Conservation (phyloP, 2,329 filamentous ascomycete genomes). For the Nakataea oryzae region DNA sequence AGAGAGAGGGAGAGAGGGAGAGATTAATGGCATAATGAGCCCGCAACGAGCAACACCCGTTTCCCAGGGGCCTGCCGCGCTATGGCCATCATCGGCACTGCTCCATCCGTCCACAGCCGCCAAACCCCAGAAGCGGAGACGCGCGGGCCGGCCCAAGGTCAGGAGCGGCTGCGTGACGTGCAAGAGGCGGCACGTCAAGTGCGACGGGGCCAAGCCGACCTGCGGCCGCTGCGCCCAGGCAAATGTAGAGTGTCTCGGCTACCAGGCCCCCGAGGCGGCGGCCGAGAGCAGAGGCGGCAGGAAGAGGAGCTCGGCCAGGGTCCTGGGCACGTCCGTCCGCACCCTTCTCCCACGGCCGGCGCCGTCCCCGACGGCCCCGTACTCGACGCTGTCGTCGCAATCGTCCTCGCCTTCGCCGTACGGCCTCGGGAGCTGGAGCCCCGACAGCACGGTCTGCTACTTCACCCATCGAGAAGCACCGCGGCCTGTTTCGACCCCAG, state of each 20-base stretch:
- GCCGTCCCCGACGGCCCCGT: background rate
- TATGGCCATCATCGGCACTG: background rate
- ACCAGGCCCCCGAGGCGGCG: conserved; percentile 4
- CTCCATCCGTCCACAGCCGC: background rate
- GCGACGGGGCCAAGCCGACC: conserved; percentile 15
- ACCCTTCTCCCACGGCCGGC: background rate
- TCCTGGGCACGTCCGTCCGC: background rate
- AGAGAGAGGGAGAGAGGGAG: too few relatives aligned
- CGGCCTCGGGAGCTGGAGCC: background rate
- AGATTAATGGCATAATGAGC: too few relatives aligned
- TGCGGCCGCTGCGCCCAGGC: conserved; percentile 17
- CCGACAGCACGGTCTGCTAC: too few relatives aligned
- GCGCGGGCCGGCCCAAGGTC: conserved; percentile 13
- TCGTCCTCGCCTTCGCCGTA: background rate
- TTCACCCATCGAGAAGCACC: too few relatives aligned
- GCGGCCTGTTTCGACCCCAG: background rate
- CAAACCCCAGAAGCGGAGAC: conserved; percentile 17
- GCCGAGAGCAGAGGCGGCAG: background rate
- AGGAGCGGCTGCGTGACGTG: conserved; percentile 16
- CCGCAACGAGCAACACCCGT: background rate
- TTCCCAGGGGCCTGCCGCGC: too few relatives aligned
- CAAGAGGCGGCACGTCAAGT: conserved; percentile 14
- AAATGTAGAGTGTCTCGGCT: conserved; percentile 16
- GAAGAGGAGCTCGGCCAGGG: background rate
- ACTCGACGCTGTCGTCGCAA: background rate